Evolutionary conservation across 208 protist species (phyloP), one percentile per base, ranked within the genome.

Genomic region (Naegleria fowleri): DNA sequence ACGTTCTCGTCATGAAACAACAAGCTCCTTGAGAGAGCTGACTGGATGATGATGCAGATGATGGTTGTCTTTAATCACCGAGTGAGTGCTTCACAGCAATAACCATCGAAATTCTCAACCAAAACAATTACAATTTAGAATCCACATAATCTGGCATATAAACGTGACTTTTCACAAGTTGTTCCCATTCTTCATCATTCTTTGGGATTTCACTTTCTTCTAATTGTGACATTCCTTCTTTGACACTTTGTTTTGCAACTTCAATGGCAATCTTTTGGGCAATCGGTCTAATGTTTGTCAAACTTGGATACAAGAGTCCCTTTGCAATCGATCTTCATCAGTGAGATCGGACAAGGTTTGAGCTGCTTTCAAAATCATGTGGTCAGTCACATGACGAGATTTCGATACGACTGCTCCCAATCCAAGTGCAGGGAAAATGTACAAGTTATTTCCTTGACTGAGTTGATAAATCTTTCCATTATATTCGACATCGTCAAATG

Each of bases 381-480:
- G 92, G 87, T 98, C 95, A 16, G 97, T 96, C 67, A 99, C 97
- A 83, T 94, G 83, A 22, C 91, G 93, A n/a, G 96, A 67, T 16
- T 92, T 19, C 52, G 67, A 84, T 3, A 94, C 40, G 5, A 91
- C 39, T 25, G 93, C 90, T 48, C 96, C 98, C 36, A 99, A 95
- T 75, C 97, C 98, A 38, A 99, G 88, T 76, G 97, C 98, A 38
- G 97, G 97, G 95, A 98, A 98, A 86, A 98, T 95, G 93, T 97
- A 97, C 83, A 88, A 48, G 41, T 88, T 88, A 25, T 88, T 92
- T 33, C 97, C 97, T 94, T 99, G 98, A 76, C 96, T 96, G 38
- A 97, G 96, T 41, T 92, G 88, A 59, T 96, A 90, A 11, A 93
- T 95, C 84, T 95, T 95, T 90, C 96, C 97, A 76, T 98, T 94